Evolutionary conservation across 768 basidiomycete species (phyloP).

Genomic region (Boletus sp.): DNA sequence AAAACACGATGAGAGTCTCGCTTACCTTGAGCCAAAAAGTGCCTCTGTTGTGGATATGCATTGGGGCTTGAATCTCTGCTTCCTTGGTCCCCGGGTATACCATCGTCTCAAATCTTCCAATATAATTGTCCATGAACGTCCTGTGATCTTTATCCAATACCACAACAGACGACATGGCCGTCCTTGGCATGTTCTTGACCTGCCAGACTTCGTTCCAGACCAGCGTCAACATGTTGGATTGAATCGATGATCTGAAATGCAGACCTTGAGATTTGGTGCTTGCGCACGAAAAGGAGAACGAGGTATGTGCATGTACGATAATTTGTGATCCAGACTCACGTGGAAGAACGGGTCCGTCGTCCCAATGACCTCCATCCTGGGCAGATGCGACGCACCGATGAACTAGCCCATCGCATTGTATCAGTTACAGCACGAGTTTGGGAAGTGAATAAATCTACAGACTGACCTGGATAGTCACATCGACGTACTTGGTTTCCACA

Average conservation of each 20-base stretch:
- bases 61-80: slow-evolving; percentile 53
- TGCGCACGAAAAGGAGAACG: too few species aligned
- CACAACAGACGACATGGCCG: slow-evolving; percentile 57
- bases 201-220: slow-evolving; percentile 79
- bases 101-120: slow-evolving; percentile 60
- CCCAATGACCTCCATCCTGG: slow-evolving; percentile 66
- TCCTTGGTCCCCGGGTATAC: slow-evolving; percentile 62
- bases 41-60: slow-evolving; percentile 51
- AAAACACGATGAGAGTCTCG: too few species aligned
- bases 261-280: too few species aligned
- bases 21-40: slow-evolving; percentile 73
- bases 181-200: slow-evolving; percentile 67
- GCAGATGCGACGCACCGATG: slow-evolving; percentile 66
- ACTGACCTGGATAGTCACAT: slow-evolving; percentile 55
- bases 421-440: neutral
- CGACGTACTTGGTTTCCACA: slow-evolving; percentile 47
- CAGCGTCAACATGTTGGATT: slow-evolving; percentile 52
- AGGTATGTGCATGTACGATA: slow-evolving; percentile 61
- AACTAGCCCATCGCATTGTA: slow-evolving; percentile 43
- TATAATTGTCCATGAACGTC: slow-evolving; percentile 54
- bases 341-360: slow-evolving; percentile 71
- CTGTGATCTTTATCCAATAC: slow-evolving; percentile 71
- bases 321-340: slow-evolving; percentile 58
- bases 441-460: neutral
- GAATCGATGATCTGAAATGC: slow-evolving; percentile 60